Percentiles rank a stretch among this genome's conserved stretches.
These are phyloP conservation scores for Mucor indicus DNA, from an alignment of 371 early-diverging fungal species.

Conservation along the genomic window DNA sequence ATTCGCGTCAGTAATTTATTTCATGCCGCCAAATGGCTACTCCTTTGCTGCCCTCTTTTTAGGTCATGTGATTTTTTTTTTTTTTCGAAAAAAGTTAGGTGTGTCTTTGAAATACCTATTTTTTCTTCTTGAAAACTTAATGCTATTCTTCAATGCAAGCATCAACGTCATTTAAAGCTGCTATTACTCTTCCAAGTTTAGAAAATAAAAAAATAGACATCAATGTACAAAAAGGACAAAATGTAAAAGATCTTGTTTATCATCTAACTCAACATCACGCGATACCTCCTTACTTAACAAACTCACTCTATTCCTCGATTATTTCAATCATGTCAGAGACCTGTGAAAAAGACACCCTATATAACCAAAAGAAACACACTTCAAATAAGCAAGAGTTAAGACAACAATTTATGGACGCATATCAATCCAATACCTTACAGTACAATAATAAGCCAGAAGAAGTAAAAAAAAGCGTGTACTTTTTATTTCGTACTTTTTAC, in stretches of 20 bases:
- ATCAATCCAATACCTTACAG: conserved; percentile 25
- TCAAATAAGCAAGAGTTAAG: conserved; percentile 3
- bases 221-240: conserved; percentile 36
- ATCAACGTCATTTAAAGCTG: conserved; percentile 3
- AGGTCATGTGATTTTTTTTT: too few relatives aligned
- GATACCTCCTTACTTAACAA: conserved; percentile 44
- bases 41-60: too few relatives aligned
- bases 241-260: conserved; percentile 40
- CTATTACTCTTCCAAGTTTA: conserved; percentile 1
- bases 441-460: conserved; percentile 53
- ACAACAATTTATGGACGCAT: conserved; percentile 11
- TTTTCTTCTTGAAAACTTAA: neutral
- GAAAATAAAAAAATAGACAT: conserved; percentile 5
- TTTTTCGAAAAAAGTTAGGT: too few relatives aligned
- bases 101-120: too few relatives aligned
- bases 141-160: conserved; percentile 11
- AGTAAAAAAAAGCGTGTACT: conserved; percentile 27
- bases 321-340: conserved; percentile 25
- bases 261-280: conserved; percentile 35
- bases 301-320: conserved; percentile 42
- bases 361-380: conserved; percentile 11
- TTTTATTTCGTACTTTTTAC: too few relatives aligned
- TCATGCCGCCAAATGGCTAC: too few relatives aligned
- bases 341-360: too few relatives aligned
- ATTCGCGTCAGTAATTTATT: too few relatives aligned